A percentile compares a stretch with the other conserved stretches of the same genome.
phyloP scores from a whole-genome alignment of 352 stramenopile genomes.

The Phytophthora europaea region DNA sequence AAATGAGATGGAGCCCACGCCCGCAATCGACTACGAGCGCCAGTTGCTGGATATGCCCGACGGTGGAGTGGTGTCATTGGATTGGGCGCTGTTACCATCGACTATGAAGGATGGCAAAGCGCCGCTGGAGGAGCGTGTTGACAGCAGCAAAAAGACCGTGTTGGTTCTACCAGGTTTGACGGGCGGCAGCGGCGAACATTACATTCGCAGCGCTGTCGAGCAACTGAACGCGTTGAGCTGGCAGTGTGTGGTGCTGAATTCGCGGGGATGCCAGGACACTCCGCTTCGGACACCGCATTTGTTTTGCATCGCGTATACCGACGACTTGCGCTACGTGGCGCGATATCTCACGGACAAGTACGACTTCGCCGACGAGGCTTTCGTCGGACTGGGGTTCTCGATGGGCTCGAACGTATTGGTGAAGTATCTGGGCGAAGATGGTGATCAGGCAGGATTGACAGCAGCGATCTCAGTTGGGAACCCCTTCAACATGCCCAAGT shows the following conservation, averaged over 20 bases:
- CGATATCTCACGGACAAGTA: constrained; percentile 49
- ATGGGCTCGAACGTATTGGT: constrained; percentile 81
- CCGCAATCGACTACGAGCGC: constrained; percentile 57
- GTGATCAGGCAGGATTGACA: constrained; percentile 42
- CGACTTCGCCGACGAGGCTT: constrained; percentile 46
- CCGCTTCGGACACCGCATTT: constrained; percentile 60
- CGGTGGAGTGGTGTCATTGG: constrained; percentile 73
- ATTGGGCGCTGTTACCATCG: constrained; percentile 61
- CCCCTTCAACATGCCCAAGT: constrained; percentile 70
- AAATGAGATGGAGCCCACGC: constrained; percentile 40
- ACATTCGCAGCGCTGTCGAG: constrained; percentile 66
- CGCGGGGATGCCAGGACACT: constrained; percentile 64
- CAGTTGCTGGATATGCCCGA: constrained; percentile 72
- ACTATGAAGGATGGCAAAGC: constrained; percentile 12
- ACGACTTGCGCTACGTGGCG: constrained; percentile 64
- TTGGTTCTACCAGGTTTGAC: constrained; percentile 71
- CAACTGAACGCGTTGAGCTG: constrained; percentile 49
- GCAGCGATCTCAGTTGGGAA: constrained; percentile 76
- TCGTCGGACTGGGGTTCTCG: constrained; percentile 73
- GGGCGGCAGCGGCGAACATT: constrained; percentile 64
- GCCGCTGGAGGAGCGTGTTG: constrained; percentile 36
- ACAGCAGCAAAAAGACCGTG: constrained; percentile 48
- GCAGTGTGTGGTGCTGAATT: constrained; percentile 79
- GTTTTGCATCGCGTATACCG: constrained; percentile 76
- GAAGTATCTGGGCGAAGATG: constrained; percentile 79